phyloP scores from a whole-genome alignment of 345 rosid genomes.

The Brassica carinata region DNA sequence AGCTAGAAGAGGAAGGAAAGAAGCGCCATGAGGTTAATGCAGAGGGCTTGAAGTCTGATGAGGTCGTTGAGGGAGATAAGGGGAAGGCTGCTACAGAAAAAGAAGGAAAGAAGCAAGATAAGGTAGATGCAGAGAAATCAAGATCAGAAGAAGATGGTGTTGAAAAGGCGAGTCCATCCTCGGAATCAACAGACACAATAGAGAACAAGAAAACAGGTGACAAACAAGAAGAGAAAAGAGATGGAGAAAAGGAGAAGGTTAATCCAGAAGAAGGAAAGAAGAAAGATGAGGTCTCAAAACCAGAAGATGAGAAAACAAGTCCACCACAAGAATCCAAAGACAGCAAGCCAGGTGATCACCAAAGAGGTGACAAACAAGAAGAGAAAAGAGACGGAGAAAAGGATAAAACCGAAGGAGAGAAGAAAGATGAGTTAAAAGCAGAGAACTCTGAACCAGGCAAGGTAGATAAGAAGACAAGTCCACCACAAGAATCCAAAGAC shows the following conservation, averaged over 20 bases:
- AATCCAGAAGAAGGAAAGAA: slow-evolving; percentile 15
- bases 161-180: neutral
- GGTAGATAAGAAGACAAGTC: neutral
- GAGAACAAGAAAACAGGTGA: slow-evolving; percentile 12
- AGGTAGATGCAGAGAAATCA: neutral
- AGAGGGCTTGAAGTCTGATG: neutral
- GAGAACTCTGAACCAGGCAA: too few species aligned
- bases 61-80: slow-evolving; percentile 9
- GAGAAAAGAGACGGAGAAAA: slow-evolving; percentile 5
- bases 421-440: too few species aligned
- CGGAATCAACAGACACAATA: neutral
- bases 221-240: slow-evolving; percentile 7
- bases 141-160: slow-evolving; percentile 8
- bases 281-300: neutral
- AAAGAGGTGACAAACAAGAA: slow-evolving; percentile 4
- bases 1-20: neutral
- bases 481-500: neutral
- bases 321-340: neutral
- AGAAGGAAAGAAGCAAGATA: neutral
- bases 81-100: neutral
- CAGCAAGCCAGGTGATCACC: slow-evolving; percentile 15
- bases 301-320: neutral
- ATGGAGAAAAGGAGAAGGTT: neutral
- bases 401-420: slow-evolving; percentile 11
- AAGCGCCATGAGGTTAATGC: neutral